Conservation (phyloP, 192 early-diverging fungal genomes). For the Ambispora gerdemannii region DNA sequence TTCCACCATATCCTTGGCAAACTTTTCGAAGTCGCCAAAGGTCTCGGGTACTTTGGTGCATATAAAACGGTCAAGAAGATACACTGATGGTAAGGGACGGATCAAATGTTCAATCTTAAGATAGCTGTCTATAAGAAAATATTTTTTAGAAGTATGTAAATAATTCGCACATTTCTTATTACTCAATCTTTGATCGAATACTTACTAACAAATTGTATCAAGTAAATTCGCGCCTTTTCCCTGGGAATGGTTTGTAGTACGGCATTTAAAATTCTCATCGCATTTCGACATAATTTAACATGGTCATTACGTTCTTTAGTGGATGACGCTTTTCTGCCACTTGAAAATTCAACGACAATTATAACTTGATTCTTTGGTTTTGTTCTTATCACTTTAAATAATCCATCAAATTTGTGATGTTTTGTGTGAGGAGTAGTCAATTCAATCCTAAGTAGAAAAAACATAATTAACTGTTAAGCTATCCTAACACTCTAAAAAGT, state of each 20-base stretch:
- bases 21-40: constrained; percentile 11
- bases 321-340: neutral
- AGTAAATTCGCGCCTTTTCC: neutral
- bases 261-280: constrained; percentile 10
- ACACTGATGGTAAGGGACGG: constrained; percentile 11
- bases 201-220: constrained; percentile 15
- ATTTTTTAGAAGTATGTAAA: neutral
- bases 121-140: neutral
- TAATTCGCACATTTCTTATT: neutral
- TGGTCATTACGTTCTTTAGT: neutral
- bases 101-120: constrained; percentile 6
- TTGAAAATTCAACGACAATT: constrained; percentile 7
- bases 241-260: neutral
- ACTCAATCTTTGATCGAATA: neutral
- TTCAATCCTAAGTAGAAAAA: constrained; percentile 8
- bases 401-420: constrained; percentile 18
- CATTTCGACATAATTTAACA: constrained; percentile 16
- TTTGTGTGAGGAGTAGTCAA: neutral
- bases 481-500: constrained; percentile 1
- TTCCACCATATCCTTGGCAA: neutral
- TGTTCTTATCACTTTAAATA: constrained; percentile 19
- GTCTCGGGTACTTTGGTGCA: neutral
- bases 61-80: neutral
- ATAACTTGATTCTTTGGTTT: constrained; percentile 10
- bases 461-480: neutral